Conservation (phyloP, 495 filamentous ascomycete species). For the Lasiosphaeria ovina region DNA sequence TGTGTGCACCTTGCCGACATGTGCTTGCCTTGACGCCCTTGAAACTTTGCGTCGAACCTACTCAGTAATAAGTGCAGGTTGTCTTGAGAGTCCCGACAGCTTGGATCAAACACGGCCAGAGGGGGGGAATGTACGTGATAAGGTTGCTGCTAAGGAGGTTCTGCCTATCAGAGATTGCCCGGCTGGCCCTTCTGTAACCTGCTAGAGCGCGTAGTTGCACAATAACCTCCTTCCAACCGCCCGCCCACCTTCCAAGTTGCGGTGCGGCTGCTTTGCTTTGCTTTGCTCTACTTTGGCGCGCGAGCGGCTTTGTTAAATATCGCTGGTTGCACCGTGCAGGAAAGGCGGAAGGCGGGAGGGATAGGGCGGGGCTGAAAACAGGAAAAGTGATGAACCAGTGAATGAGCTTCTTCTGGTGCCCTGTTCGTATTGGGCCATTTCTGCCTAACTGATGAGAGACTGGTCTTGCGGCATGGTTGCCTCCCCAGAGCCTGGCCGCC, state of each 20-base stretch:
- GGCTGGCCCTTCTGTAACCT: too few species aligned
- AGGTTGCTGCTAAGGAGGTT: not conserved
- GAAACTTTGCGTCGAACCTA: too few species aligned
- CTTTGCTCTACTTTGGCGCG: too few species aligned
- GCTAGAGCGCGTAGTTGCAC: too few species aligned
- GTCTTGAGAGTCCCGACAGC: conserved; percentile 1
- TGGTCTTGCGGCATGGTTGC: conserved; percentile 1
- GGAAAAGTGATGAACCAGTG: conserved; percentile 9
- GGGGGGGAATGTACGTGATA: not conserved
- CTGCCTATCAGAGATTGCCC: too few species aligned
- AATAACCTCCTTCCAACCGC: too few species aligned
- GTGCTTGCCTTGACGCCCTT: too few species aligned
- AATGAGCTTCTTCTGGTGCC: conserved; percentile 7
- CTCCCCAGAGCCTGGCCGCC: not conserved
- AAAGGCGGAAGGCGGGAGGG: not conserved
- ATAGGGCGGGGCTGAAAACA: not conserved
- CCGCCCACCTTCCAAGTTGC: too few species aligned
- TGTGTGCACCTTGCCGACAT: too few species aligned
- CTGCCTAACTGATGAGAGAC: conserved; percentile 15
- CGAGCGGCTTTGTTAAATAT: too few species aligned
- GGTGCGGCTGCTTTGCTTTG: too few species aligned
- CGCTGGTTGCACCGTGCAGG: not conserved
- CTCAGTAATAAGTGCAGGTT: not conserved
- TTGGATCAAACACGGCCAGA: not conserved
- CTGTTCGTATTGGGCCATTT: conserved; percentile 21